Conservation (phyloP, 176 grass and related monocot genomes). For the Oryza meridionalis region DNA sequence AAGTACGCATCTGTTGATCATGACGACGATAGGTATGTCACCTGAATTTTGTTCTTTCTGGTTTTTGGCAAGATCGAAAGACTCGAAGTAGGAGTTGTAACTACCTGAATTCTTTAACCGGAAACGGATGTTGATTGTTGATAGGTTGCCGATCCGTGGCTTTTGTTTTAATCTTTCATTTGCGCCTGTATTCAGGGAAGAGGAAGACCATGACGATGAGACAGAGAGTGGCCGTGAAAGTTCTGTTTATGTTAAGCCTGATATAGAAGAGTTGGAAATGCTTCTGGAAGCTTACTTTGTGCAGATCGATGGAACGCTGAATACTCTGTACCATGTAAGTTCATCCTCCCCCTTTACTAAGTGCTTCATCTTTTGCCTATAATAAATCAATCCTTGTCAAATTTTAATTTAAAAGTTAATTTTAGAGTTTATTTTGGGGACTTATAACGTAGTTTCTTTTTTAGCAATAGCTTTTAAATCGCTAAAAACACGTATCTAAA, state of each 20-base stretch:
- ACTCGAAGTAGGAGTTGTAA: neutral
- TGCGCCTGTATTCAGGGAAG: conserved; percentile 33
- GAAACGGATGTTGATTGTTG: neutral
- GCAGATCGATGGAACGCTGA: conserved; percentile 63
- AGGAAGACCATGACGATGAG: conserved; percentile 30
- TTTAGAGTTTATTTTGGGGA: too few species aligned
- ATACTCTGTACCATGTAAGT: conserved; percentile 59
- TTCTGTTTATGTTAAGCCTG: conserved; percentile 44
- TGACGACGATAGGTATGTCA: conserved; percentile 35
- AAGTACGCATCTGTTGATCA: conserved; percentile 18
- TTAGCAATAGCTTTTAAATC: too few species aligned
- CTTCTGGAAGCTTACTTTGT: conserved; percentile 75
- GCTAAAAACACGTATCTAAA: too few species aligned
- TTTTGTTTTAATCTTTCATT: conserved; percentile 11
- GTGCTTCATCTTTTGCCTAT: too few species aligned
- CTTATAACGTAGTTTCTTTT: too few species aligned
- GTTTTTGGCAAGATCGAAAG: conserved; percentile 10
- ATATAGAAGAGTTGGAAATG: conserved; percentile 65
- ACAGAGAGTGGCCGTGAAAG: conserved; percentile 33
- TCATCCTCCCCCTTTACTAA: neutral
- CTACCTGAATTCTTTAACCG: neutral
- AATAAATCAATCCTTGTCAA: too few species aligned
- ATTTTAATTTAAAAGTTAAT: too few species aligned
- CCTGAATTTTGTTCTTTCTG: neutral
- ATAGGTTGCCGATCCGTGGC: neutral